Percentiles rank a stretch among this genome's conserved stretches.
These are phyloP conservation scores for Calonectria pteridis DNA, from an alignment of 2,329 filamentous ascomycete species.

Conservation along the genomic window DNA sequence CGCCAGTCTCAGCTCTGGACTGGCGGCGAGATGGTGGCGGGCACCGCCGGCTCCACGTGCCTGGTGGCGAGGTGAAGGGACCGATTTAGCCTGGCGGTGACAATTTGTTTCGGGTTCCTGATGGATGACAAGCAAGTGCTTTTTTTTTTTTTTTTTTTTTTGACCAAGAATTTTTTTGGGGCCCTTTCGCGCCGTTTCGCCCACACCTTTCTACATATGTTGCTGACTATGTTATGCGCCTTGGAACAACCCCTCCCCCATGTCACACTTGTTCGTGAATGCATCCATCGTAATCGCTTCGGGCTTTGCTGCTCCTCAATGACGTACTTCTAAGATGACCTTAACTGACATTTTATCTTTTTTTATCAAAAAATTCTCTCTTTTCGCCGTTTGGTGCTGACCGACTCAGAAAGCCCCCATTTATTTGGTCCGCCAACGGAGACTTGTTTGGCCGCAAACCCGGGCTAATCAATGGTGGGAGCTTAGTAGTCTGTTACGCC, in stretches of 20 bases:
- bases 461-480: slow-evolving; percentile 8
- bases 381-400: slow-evolving; percentile 2
- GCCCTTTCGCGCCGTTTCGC: slow-evolving; percentile 23
- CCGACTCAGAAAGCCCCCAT: slow-evolving; percentile 15
- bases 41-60: slow-evolving; percentile 39
- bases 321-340: slow-evolving; percentile 1
- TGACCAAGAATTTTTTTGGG: not conserved
- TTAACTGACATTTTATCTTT: not conserved
- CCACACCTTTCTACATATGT: slow-evolving; percentile 5
- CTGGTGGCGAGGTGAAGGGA: slow-evolving; percentile 37
- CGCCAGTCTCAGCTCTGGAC: slow-evolving; percentile 42
- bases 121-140: slow-evolving; percentile 23
- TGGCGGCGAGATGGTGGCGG: slow-evolving; percentile 39
- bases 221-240: not conserved
- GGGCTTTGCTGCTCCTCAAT: not conserved
- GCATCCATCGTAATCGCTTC: not conserved
- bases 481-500: not conserved
- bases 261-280: slow-evolving; percentile 10
- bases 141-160: not conserved
- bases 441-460: not conserved
- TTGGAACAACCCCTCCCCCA: not conserved
- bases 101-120: slow-evolving; percentile 46
- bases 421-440: slow-evolving; percentile 16
- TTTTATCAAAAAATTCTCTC: not conserved
- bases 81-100: slow-evolving; percentile 41